Percentiles rank a stretch among this genome's conserved stretches.
Conservation (phyloP, 2,329 filamentous ascomycete species). For the Keithomyces neogunnii region DNA sequence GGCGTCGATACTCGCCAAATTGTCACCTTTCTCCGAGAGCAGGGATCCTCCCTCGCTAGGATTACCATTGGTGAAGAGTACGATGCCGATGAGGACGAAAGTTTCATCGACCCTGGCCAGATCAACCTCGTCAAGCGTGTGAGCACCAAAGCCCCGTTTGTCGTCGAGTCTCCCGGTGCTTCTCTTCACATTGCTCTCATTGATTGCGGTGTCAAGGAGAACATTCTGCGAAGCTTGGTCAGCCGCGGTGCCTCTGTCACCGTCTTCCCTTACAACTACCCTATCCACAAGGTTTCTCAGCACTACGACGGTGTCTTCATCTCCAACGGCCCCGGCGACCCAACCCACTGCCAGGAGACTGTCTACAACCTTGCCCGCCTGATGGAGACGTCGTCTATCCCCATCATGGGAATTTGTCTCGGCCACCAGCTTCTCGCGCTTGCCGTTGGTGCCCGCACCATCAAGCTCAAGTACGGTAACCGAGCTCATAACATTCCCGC, state of each 20-base stretch:
- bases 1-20: slow-evolving; percentile 96
- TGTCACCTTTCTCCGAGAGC: slow-evolving; percentile 90
- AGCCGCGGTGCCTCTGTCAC: slow-evolving; percentile 87
- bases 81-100: slow-evolving; percentile 95
- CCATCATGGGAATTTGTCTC: slow-evolving; percentile 96
- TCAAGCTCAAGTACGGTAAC: slow-evolving; percentile 99
- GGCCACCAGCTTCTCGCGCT: slow-evolving; percentile 94
- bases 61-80: slow-evolving; percentile 97
- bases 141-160: slow-evolving; percentile 96
- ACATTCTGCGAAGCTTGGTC: slow-evolving; percentile 92
- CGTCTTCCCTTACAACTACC: slow-evolving; percentile 93
- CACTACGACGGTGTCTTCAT: slow-evolving; percentile 99
- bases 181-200: slow-evolving; percentile 88
- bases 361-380: slow-evolving; percentile 86
- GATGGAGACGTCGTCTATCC: slow-evolving; percentile 84
- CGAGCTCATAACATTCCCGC: slow-evolving; percentile 97
- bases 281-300: slow-evolving; percentile 94
- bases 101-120: slow-evolving; percentile 87
- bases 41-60: slow-evolving; percentile 88
- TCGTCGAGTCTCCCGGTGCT: slow-evolving; percentile 76
- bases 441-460: slow-evolving; percentile 77
- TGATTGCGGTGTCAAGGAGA: slow-evolving; percentile 99
- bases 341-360: slow-evolving; percentile 90
- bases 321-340: slow-evolving; percentile 96
- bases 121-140: slow-evolving; percentile 96